Conservation (phyloP, 1,139 yeast species). For the Blastobotrys persicus region DNA sequence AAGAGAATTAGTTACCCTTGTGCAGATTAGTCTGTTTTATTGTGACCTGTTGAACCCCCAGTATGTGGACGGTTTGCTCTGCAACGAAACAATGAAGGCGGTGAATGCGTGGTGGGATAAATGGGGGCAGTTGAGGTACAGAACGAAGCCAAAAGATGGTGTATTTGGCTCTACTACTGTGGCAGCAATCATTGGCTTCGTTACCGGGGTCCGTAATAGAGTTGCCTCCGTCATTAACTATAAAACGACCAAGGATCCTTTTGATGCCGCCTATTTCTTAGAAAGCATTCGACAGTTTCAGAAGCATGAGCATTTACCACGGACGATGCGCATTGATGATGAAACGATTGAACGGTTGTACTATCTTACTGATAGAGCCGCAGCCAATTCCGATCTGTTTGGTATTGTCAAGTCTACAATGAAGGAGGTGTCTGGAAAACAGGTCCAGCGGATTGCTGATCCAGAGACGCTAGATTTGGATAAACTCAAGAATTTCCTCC, state of each 20-base stretch:
- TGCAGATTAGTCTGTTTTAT: constrained; percentile 75
- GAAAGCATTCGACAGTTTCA: constrained; percentile 65
- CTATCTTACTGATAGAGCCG: constrained; percentile 53
- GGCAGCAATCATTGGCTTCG: constrained; percentile 63
- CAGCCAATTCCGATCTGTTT: constrained; percentile 48
- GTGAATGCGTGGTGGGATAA: constrained; percentile 78
- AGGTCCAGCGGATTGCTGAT: constrained; percentile 44
- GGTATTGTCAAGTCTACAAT: constrained; percentile 72
- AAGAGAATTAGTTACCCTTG: constrained; percentile 65
- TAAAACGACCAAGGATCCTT: constrained; percentile 83
- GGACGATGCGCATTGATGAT: constrained; percentile 59
- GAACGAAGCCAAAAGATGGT: constrained; percentile 53
- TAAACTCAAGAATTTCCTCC: constrained; percentile 42
- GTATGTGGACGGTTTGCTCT: constrained; percentile 80
- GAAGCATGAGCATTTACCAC: constrained; percentile 59
- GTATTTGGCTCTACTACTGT: constrained; percentile 64
- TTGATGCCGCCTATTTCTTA: constrained; percentile 65
- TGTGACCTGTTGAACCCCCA: constrained; percentile 68
- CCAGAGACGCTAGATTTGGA: constrained; percentile 53
- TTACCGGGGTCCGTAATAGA: constrained; percentile 64
- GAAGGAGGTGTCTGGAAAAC: constrained; percentile 57
- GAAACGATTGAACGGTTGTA: constrained; percentile 61
- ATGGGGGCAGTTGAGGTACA: constrained; percentile 62
- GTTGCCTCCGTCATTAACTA: constrained; percentile 59
- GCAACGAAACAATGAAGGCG: constrained; percentile 73